These are phyloP conservation scores for Scheffersomyces ergatensis DNA, from an alignment of 805 yeast genomes.

Conservation along the genomic window DNA sequence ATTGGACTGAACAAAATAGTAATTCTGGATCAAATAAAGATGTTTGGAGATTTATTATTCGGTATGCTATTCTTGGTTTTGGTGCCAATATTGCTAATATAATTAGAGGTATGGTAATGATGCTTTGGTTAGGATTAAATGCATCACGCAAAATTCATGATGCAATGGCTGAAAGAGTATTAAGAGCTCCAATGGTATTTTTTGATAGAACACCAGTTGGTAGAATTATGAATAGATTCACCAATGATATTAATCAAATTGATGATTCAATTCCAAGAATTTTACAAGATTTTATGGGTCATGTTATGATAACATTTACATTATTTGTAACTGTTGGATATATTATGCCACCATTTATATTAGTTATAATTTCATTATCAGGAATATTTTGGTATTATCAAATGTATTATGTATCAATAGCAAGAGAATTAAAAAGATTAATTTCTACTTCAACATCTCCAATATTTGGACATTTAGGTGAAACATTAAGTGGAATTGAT, in stretches of 20 bases:
- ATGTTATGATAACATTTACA: conserved; percentile 43
- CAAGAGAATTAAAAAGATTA: conserved; percentile 77
- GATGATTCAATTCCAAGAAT: conserved; percentile 56
- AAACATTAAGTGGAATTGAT: conserved; percentile 71
- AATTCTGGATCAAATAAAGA: conserved; percentile 39
- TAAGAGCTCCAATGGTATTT: conserved; percentile 62
- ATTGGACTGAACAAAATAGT: conserved; percentile 61
- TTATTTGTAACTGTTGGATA: conserved; percentile 51
- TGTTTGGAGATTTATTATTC: conserved; percentile 45
- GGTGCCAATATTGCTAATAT: conserved; percentile 48
- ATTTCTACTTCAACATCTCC: conserved; percentile 71
- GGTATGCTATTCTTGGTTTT: conserved; percentile 58
- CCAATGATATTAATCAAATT: conserved; percentile 58
- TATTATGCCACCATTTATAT: conserved; percentile 53
- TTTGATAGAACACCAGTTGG: conserved; percentile 73
- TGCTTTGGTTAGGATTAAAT: conserved; percentile 52
- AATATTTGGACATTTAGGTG: conserved; percentile 78
- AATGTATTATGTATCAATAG: conserved; percentile 60
- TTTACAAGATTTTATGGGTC: conserved; percentile 46
- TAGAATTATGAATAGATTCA: conserved; percentile 61
- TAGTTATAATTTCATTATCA: conserved; percentile 46
- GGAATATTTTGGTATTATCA: conserved; percentile 70
- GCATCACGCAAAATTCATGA: conserved; percentile 60
- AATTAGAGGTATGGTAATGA: conserved; percentile 45
- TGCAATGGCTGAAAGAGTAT: conserved; percentile 51